These are phyloP conservation scores for Lumnitzera racemosa DNA, from an alignment of 345 rosid species.

Conservation along the genomic window DNA sequence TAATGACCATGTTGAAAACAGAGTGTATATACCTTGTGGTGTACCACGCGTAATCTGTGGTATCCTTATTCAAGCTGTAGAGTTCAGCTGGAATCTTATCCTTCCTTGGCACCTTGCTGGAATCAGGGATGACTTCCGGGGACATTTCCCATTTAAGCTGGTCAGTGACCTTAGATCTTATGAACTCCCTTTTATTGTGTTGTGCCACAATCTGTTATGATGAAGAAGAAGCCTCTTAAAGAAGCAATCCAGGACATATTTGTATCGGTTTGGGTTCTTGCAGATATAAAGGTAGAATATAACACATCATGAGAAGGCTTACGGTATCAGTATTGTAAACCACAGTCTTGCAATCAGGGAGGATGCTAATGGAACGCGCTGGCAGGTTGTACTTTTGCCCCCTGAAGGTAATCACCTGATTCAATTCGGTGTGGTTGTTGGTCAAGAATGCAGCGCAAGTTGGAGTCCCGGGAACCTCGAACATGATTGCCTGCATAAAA, in stretches of 20 bases:
- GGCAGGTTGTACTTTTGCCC: constrained; percentile 30
- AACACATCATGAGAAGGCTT: neutral
- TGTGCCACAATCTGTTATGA: constrained; percentile 28
- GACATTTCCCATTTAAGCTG: constrained; percentile 31
- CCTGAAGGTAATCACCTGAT: constrained; percentile 18
- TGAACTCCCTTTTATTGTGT: constrained; percentile 30
- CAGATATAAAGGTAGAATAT: neutral
- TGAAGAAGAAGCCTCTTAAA: neutral
- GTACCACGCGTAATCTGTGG: constrained; percentile 35
- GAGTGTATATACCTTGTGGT: constrained; percentile 21
- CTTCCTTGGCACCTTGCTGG: constrained; percentile 2
- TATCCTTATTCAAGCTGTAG: constrained; percentile 23
- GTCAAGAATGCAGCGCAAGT: constrained; percentile 38
- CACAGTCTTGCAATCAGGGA: constrained; percentile 37
- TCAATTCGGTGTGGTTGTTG: constrained; percentile 21
- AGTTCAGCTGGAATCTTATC: constrained; percentile 22
- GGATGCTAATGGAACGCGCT: constrained; percentile 32
- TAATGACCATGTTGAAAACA: too few species aligned
- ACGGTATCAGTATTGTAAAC: constrained; percentile 29
- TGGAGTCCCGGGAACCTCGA: constrained; percentile 16
- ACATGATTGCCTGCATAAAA: constrained; percentile 26
- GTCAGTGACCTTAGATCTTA: constrained; percentile 17
- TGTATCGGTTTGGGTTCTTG: neutral
- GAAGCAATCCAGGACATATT: too few species aligned
- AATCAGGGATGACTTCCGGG: constrained; percentile 19